Base-by-base conservation (phyloP, 345 rosid species). In the Boechera stricta region DNA sequence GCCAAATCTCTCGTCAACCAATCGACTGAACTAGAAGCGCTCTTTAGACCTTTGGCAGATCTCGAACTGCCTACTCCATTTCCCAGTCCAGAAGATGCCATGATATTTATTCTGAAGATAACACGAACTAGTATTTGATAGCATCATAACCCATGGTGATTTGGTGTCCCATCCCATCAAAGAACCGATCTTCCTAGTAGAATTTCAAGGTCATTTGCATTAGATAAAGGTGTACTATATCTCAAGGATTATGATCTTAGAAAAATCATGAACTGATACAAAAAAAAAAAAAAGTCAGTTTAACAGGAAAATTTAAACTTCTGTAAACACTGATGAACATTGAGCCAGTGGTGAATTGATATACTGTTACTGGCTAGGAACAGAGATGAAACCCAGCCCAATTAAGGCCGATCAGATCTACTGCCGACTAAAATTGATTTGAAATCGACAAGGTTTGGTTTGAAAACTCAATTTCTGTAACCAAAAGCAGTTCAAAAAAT, bases 1-100 rank as follows among this genome's bases (percentile, higher is more conserved):
- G 85, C 91, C 92, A 94, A 89, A 80, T 92, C 98, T 79, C 97
- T 87, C 28, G 95, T 94, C 72, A 94, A 87, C 98, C 97, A 92
- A 76, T 94, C 98, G 33, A 94, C 90, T 0, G 98, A 94, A 83
- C 96, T 90, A n/a, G 98, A 90, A 38, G 98, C 90, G 76, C 84
- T 86, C 83, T 90, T 94, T 75, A 84, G 86, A 54, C 87, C 97
- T 85, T 92, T 92, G 75, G 79, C 82, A 24, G 97, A 88, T 84
- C 96, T 94, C 49, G 98, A 95, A 82, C 91, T 95, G 77, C 99
- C 99, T 64, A 88, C 98, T 62, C 97, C 98, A 78, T 95, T 88
- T 47, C 97, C 97, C 54, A 88, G 64, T 82, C 91, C 88, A 70
- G 97, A 92, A 70, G 97, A 90, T 51, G 98, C 87, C 99, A 95